Evolutionary conservation across 768 basidiomycete genomes (phyloP).

Genomic region (Pleurotus citrinopileatus): DNA sequence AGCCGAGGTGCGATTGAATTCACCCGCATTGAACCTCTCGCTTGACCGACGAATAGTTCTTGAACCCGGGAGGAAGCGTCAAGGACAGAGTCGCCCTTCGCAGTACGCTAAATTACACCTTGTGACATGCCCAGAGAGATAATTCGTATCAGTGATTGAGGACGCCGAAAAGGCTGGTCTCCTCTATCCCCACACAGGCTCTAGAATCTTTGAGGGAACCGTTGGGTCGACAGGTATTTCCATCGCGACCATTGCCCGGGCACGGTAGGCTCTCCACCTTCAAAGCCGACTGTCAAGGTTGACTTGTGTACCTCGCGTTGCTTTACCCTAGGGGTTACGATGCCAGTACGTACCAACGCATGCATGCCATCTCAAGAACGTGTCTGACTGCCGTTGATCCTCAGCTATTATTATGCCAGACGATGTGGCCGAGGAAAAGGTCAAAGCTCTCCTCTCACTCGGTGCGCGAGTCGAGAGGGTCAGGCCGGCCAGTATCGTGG

Average conservation of each 20-base stretch:
- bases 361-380: background rate
- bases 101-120: constrained; percentile 46
- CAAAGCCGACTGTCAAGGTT: background rate
- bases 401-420: constrained; percentile 88
- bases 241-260: constrained; percentile 88
- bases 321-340: constrained; percentile 78
- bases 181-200: constrained; percentile 82
- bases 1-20: constrained; percentile 68
- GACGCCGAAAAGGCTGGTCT: constrained; percentile 86
- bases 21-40: background rate
- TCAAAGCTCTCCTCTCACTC: constrained; percentile 75
- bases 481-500: constrained; percentile 93
- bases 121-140: background rate
- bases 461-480: constrained; percentile 91
- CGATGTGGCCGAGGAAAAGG: constrained; percentile 89
- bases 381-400: constrained; percentile 2
- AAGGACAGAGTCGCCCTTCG: constrained; percentile 96
- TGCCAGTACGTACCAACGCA: constrained; percentile 51
- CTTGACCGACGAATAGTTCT: constrained; percentile 49
- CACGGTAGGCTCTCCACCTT: constrained; percentile 51
- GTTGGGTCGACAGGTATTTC: constrained; percentile 97
- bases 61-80: constrained; percentile 97
- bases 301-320: background rate
- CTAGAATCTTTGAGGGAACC: constrained; percentile 95
- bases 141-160: constrained; percentile 69